These are phyloP conservation scores for Calvatia gigantea DNA, from an alignment of 768 basidiomycete genomes.

Conservation along the genomic window DNA sequence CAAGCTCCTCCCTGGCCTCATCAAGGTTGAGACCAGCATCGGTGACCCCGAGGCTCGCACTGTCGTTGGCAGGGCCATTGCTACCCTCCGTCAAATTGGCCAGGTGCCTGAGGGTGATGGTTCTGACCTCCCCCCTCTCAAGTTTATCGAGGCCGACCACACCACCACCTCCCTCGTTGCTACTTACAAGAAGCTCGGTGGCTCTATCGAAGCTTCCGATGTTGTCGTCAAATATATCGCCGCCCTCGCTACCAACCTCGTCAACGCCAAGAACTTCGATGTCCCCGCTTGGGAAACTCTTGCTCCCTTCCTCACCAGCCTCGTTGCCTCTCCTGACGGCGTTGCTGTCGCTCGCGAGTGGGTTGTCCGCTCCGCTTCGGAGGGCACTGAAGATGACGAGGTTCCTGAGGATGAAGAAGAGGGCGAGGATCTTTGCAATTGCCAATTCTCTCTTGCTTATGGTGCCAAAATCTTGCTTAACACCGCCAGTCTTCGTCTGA, in stretches of 20 bases:
- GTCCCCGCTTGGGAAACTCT: constrained; percentile 83
- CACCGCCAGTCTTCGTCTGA: constrained; percentile 93
- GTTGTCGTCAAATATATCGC: constrained; percentile 67
- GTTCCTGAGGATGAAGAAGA: constrained; percentile 90
- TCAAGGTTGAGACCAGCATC: constrained; percentile 93
- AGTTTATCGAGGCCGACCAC: constrained; percentile 66
- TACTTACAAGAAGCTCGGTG: constrained; percentile 84
- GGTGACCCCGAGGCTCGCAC: constrained; percentile 98
- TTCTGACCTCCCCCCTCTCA: constrained; percentile 85
- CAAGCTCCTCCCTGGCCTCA: constrained; percentile 89
- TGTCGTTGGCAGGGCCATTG: constrained; percentile 88
- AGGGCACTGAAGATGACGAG: constrained; percentile 64
- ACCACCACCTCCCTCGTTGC: constrained; percentile 63
- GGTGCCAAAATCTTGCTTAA: constrained; percentile 99
- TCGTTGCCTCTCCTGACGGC: constrained; percentile 62
- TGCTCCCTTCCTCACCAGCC: constrained; percentile 70
- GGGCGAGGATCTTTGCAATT: constrained; percentile 98
- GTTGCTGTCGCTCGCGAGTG: constrained; percentile 72
- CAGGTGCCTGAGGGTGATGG: constrained; percentile 85
- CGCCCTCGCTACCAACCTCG: constrained; percentile 78
- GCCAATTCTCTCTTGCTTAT: constrained; percentile 97
- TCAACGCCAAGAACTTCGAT: constrained; percentile 91
- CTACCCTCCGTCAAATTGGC: constrained; percentile 93
- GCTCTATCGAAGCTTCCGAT: constrained; percentile 53
- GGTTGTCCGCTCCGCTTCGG: constrained; percentile 86